Evolutionary conservation across 805 yeast genomes (phyloP), one percentile per base, ranked within the genome.

Genomic region (Nematodospora valgi): DNA sequence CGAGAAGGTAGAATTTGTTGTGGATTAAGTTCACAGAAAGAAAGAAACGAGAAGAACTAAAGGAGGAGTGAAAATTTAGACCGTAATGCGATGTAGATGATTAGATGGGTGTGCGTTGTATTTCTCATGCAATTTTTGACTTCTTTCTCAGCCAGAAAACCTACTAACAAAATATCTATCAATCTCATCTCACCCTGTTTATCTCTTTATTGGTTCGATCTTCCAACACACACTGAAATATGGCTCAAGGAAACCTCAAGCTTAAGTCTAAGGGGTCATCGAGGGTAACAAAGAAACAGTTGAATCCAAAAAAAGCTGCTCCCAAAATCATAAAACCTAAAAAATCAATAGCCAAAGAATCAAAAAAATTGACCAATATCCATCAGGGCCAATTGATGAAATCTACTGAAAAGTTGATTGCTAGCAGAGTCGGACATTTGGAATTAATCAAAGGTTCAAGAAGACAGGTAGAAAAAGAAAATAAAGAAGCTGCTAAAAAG

Each of bases 391-490:
- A 69, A 47, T 76, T 67, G 55, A 68, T 62, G 32, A 53, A 76
- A 3, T 68, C 76, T 27, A 91, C 98, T 3, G 98, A 91, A 62
- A 87, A 78, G 62, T 70, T 87, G 38, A 78, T 91, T 47, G 81
- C 97, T 2, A 72, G 94, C 38, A 75, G 91, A 56, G 97, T 91
- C 6, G 98, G 98, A 17, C 98, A 91, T 59, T 71, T 91, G 50
- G 98, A 91, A 63, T 57, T 91, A 25, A 66, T 91, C 45, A 88
- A 86, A 59, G 98, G 98, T 11, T 80, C 93, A 6, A 79, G 97
- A 68, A 78, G 94, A 63, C 78, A 84, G 49, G 40, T 86, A 12
- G 96, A 86, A 54, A 84, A 75, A 54, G 66, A 58, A 12, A 75
- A 68, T 44, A 78, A 75, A 56, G 60, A 52, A 25, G 50, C 42